These are phyloP conservation scores for Coprinopsis marcescibilis DNA, from an alignment of 768 basidiomycete species.

Conservation along the genomic window DNA sequence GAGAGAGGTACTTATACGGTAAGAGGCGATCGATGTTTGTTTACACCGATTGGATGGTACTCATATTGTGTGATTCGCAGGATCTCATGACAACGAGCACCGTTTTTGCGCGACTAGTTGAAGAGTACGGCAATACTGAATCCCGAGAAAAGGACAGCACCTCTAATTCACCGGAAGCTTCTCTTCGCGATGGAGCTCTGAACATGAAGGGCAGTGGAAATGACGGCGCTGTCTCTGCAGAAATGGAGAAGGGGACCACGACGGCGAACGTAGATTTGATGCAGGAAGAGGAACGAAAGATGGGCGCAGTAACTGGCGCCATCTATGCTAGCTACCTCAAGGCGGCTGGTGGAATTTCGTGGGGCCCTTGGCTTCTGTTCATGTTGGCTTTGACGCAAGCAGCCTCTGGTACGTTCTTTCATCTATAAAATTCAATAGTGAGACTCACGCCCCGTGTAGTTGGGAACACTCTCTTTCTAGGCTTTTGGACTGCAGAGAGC, in stretches of 20 bases:
- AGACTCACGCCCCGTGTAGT: constrained; percentile 28
- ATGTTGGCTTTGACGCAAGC: constrained; percentile 39
- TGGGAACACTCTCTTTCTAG: constrained; percentile 61
- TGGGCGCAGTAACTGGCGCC: constrained; percentile 45
- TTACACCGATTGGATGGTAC: neutral
- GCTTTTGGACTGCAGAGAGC: constrained; percentile 62
- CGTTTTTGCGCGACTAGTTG: constrained; percentile 46
- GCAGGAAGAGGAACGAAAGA: constrained; percentile 55
- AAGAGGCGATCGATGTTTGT: constrained; percentile 11
- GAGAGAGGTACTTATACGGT: constrained; percentile 61
- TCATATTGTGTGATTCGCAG: constrained; percentile 19
- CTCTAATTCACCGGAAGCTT: neutral
- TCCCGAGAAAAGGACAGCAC: constrained; percentile 25
- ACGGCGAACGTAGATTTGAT: constrained; percentile 27
- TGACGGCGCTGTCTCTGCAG: constrained; percentile 6
- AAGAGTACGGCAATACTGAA: constrained; percentile 46
- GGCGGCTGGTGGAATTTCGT: constrained; percentile 42
- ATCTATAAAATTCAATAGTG: neutral
- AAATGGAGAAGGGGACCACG: constrained; percentile 12
- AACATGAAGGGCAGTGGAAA: constrained; percentile 5
- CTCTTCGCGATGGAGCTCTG: neutral
- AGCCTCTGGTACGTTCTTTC: constrained; percentile 33
- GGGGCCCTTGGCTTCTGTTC: constrained; percentile 37
- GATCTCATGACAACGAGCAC: constrained; percentile 36
- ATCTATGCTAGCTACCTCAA: constrained; percentile 45